Base-by-base conservation (phyloP, 495 filamentous ascomycete genomes). In the Jackrogersella multiformis region DNA sequence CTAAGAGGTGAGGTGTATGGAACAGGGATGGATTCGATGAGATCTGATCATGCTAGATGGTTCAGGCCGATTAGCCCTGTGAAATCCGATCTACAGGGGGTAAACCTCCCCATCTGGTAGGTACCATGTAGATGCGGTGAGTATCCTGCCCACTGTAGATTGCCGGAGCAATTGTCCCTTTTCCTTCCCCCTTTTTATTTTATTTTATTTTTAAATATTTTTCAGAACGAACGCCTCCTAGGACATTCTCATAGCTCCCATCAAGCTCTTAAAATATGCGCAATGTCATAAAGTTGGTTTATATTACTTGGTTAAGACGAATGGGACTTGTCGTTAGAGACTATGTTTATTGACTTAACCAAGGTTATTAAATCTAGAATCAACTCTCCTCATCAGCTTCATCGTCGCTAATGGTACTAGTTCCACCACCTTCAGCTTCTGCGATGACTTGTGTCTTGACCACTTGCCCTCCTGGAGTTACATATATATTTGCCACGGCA, bases 341-440 rank as follows among this genome's bases (percentile, higher is more conserved):
- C 15, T 32, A 30, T 28, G 10, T n/a, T 28, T 30, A 49, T 49
- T 49, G 7, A 49, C 10, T 49, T 28, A 5, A 5, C 7, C 38
- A 16, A n/a, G 18, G 34, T 8, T 21, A 16, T 30, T 7, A 30
- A 30, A 48, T 48, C 9, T 48, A 52, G 36, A 13, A 36, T 2
- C 16, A 12, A 16, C 30, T 28, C 15, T 60, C 30, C 12, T 71
- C 63, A 18, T 61, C 24, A n/a, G 54, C 74, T 1, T 66, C 64
- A 32, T 80, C 77, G 39, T 80, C 77, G 57, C 77, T 79, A 32
- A 87, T 77, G 0, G 79, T 82, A 57, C 79, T 82, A 1, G 70
- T 78, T 15, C 82, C 85, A 1, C 85, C 85, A 2, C 77, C 85
- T 61, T 73, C 66, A 8, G 74, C 78, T 72, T 86, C 84, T 55